Evolutionary conservation across 768 basidiomycete genomes (phyloP), one percentile per base, ranked within the genome.

Genomic region (Melanogaster broomeanus): DNA sequence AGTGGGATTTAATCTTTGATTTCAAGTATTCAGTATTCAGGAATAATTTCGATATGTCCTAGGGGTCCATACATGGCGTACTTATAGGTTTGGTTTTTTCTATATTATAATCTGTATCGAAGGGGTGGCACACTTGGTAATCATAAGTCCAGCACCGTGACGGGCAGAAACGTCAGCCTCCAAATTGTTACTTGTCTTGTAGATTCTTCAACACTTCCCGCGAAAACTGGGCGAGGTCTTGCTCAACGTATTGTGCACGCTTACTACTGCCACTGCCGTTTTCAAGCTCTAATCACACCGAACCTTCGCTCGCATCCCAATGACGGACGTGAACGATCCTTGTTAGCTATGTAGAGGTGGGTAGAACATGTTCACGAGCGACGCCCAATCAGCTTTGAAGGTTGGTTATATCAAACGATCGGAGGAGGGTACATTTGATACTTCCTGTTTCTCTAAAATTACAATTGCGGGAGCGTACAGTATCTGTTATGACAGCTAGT

Each of bases 111-210:
- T 35, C 4, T 59, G 63, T 21, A 62, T 72, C 3, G 24, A 55
- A 30, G 64, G 61, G 10, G 59, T 58, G 6, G 71, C 71, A 4
- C 72, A 74, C 45, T 48, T 74, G 58, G 71, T n/a, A n/a, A n/a
- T n/a, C n/a, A n/a, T 72, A 13, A 9, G 71, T 58, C 22, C 11
- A 9, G 15, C 15, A n/a, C n/a, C n/a, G n/a, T n/a, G n/a, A 18
- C 11, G 3, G 16, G 10, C 18, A 11, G 2, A 10, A 21, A 1
- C 6, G 11, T 33, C 12, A 34, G 28, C 31, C 27, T 39, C 34
- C 45, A 48, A 33, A 55, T 27, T 13, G 16, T 4, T 11, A 12
- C 8, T 18, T 28, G 24, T 4, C 18, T 27, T 31, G 19, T 22
- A 68, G 68, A 63, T 68, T 13, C 67, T 68, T 7, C 66, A 68